Evolutionary conservation across 805 yeast species (phyloP), one percentile per base, ranked within the genome.

Genomic region (Ogataea nitratoaversa): DNA sequence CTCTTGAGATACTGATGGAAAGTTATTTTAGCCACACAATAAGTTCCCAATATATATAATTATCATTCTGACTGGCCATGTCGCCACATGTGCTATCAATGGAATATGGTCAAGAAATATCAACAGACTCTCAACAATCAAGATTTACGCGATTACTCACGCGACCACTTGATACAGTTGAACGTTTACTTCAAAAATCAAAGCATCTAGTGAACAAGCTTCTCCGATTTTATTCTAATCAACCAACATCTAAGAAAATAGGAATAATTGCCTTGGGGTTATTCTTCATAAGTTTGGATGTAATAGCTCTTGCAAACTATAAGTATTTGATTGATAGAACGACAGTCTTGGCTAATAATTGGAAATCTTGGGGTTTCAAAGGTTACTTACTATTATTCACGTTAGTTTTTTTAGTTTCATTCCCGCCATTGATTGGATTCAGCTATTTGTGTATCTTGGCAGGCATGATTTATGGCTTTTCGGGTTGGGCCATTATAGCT

Each of bases 351-450:
- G 70, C 86, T 0, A 72, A 76, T 36, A 55, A 59, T n/a, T 70
- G 80, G 67, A 34, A 44, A 3, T 22, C 31, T 0, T 49, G 47
- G 46, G 62, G 63, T 1, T 12, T 46, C 17, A 47, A 35, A 30
- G 65, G 65, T 4, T 40, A 36, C 5, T 7, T 71, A 4, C 47
- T 78, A 0, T 55, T 90, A 42, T 73, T 80, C 37, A 14, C 61
- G 4, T 58, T 82, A 34, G 62, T 89, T 3, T 74, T 82, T 48
- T 20, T 72, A 2, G 89, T 90, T 4, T 79, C 93, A 0, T 90
- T 91, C 67, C 98, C 99, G 2, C 99, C 98, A 1, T 48, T 91
- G 50, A 61, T 88, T 25, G 99, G 99, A 1, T 90, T 82, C 63
- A 74, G 91, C 4, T 70, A 82, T 17, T 60, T 85, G 16, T 72